Percentiles rank a stretch among this genome's conserved stretches.
These are phyloP conservation scores for Candida ascalaphidarum DNA, from an alignment of 805 yeast genomes.

Conservation along the genomic window DNA sequence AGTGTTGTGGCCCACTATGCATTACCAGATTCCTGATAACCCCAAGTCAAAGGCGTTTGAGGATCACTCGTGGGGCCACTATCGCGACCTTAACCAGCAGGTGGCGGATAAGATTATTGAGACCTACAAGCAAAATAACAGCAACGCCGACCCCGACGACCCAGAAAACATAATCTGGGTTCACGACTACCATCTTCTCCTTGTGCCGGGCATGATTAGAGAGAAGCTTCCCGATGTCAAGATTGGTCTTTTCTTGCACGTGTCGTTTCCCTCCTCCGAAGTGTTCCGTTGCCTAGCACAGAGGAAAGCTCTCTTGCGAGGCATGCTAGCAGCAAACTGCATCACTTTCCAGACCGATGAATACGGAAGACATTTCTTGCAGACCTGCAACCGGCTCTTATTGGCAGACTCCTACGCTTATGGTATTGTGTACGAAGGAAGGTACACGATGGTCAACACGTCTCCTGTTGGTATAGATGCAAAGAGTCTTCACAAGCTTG, in stretches of 20 bases:
- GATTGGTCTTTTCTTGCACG: slow-evolving; percentile 88
- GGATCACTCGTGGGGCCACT: slow-evolving; percentile 89
- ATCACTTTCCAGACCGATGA: slow-evolving; percentile 89
- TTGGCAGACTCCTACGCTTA: slow-evolving; percentile 70
- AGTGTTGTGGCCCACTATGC: slow-evolving; percentile 91
- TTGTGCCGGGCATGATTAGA: slow-evolving; percentile 81
- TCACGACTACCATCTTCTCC: slow-evolving; percentile 85
- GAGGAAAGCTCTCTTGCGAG: slow-evolving; percentile 64
- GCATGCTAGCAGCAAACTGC: slow-evolving; percentile 83
- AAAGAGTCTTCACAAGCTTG: slow-evolving; percentile 37
- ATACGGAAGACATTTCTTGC: slow-evolving; percentile 87
- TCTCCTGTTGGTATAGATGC: slow-evolving; percentile 80
- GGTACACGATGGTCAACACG: slow-evolving; percentile 45
- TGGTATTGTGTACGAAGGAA: slow-evolving; percentile 55
- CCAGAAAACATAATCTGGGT: slow-evolving; percentile 75
- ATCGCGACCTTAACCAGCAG: slow-evolving; percentile 62
- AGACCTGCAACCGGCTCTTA: slow-evolving; percentile 76
- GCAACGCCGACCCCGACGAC: slow-evolving; percentile 36
- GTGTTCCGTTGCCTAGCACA: slow-evolving; percentile 92
- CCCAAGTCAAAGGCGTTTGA: slow-evolving; percentile 92
- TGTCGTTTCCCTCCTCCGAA: slow-evolving; percentile 92
- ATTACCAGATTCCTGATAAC: slow-evolving; percentile 91
- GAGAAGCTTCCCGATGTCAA: slow-evolving; percentile 69
- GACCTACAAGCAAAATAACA: slow-evolving; percentile 41
- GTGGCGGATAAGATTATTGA: slow-evolving; percentile 71